Conservation (phyloP, 768 basidiomycete species). For the Lactarius hatsudake region DNA sequence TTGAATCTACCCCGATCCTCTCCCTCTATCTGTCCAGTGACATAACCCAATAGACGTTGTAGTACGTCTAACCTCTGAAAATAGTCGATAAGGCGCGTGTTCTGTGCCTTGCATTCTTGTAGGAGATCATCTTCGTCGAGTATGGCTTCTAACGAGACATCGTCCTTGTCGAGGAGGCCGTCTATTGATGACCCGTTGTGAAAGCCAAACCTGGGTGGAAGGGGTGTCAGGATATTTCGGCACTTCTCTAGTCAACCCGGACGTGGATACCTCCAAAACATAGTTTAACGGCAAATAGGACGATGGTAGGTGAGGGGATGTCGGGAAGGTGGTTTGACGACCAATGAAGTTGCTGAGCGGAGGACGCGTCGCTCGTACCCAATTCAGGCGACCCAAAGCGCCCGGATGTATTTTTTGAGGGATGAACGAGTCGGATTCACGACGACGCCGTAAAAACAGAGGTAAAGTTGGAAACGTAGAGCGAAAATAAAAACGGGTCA, state of each 20-base stretch:
- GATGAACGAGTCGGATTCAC: neutral
- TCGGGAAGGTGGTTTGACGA: neutral
- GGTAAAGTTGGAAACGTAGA: neutral
- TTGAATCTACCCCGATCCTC: constrained; percentile 79
- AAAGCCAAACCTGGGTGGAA: constrained; percentile 72
- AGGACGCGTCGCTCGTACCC: constrained; percentile 12
- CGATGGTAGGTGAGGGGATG: neutral
- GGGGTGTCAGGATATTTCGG: neutral
- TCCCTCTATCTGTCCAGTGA: constrained; percentile 81
- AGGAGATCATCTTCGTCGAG: constrained; percentile 92
- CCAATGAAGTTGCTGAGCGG: constrained; percentile 4
- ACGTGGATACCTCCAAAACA: constrained; percentile 28
- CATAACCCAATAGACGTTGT: constrained; percentile 77
- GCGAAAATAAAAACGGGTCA: constrained; percentile 1
- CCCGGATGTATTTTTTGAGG: constrained; percentile 3
- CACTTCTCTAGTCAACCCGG: neutral
- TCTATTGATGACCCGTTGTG: constrained; percentile 88
- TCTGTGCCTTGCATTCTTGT: constrained; percentile 94
- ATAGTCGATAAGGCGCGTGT: constrained; percentile 84
- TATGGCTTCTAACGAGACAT: constrained; percentile 84
- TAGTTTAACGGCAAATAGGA: constrained; percentile 3
- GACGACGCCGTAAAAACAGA: neutral
- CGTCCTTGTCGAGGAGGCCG: constrained; percentile 85
- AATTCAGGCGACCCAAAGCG: constrained; percentile 8
- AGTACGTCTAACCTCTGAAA: constrained; percentile 80